These are phyloP conservation scores for Magnusiomyces suaveolens DNA, from an alignment of 1,139 yeast genomes.

Conservation along the genomic window DNA sequence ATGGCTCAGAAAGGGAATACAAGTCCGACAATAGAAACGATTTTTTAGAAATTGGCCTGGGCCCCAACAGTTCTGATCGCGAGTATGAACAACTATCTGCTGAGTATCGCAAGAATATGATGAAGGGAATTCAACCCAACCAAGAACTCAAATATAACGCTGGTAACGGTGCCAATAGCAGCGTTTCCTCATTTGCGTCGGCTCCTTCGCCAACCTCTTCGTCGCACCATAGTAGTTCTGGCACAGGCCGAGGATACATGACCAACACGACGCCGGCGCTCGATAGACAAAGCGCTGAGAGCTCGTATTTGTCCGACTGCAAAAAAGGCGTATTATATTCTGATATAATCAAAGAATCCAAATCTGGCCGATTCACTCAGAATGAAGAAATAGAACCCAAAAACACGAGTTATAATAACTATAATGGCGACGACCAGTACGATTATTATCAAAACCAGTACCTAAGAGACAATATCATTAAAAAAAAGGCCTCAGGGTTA, in stretches of 20 bases:
- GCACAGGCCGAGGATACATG: background rate
- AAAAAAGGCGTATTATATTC: background rate
- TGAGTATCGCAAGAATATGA: background rate
- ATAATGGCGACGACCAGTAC: background rate
- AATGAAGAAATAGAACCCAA: background rate
- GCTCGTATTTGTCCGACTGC: background rate
- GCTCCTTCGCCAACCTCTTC: background rate
- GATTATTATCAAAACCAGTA: background rate
- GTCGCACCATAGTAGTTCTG: background rate
- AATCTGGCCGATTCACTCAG: background rate
- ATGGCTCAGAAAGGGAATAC: too few relatives aligned
- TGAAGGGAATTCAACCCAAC: background rate
- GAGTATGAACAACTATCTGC: background rate
- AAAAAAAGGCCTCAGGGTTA: background rate
- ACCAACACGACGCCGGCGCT: background rate
- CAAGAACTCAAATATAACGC: too few relatives aligned
- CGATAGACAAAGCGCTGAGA: background rate
- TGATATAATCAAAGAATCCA: background rate
- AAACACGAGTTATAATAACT: background rate
- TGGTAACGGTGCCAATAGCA: too few relatives aligned
- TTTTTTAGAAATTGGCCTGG: background rate
- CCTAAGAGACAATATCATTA: background rate
- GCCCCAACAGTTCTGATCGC: background rate
- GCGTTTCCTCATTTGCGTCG: background rate
- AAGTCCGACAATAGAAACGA: too few relatives aligned